Percentiles rank a stretch among this genome's conserved stretches.
Evolutionary conservation across 2,329 filamentous ascomycete genomes (phyloP).

Genomic region (Venturia pyrina): DNA sequence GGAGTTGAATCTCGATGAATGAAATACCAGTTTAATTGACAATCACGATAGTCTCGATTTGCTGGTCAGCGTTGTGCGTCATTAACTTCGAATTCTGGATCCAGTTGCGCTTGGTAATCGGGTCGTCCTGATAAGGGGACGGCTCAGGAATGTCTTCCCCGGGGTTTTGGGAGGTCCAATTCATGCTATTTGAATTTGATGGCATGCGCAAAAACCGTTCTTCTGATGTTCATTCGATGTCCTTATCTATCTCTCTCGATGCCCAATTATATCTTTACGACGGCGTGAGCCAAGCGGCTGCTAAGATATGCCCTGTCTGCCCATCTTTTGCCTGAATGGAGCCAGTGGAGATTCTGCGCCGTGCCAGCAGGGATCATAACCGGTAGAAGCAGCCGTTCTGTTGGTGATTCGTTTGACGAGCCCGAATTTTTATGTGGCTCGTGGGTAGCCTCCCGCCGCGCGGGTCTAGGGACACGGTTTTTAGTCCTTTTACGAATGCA

Average conservation of each 20-base stretch:
- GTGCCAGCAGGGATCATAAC: neutral
- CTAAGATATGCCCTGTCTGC: neutral
- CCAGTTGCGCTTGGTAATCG: neutral
- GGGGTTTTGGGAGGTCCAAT: neutral
- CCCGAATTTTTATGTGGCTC: neutral
- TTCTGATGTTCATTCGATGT: neutral
- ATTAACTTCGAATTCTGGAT: neutral
- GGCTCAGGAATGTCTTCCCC: neutral
- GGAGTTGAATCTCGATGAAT: too few relatives aligned
- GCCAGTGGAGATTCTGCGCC: neutral
- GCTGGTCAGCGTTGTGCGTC: neutral
- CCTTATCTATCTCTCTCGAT: neutral
- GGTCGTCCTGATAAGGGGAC: neutral
- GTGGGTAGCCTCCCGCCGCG: neutral
- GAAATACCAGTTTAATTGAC: too few relatives aligned
- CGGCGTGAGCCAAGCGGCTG: neutral
- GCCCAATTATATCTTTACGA: constrained; percentile 1
- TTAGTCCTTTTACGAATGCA: neutral
- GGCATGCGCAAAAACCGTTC: neutral
- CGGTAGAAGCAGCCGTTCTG: neutral
- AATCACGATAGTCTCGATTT: neutral
- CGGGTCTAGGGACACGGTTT: neutral
- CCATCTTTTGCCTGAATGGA: neutral
- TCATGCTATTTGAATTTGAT: neutral
- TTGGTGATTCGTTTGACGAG: neutral